Evolutionary conservation across 208 protist genomes (phyloP), one percentile per base, ranked within the genome.

Genomic region (Leishmania arabica): DNA sequence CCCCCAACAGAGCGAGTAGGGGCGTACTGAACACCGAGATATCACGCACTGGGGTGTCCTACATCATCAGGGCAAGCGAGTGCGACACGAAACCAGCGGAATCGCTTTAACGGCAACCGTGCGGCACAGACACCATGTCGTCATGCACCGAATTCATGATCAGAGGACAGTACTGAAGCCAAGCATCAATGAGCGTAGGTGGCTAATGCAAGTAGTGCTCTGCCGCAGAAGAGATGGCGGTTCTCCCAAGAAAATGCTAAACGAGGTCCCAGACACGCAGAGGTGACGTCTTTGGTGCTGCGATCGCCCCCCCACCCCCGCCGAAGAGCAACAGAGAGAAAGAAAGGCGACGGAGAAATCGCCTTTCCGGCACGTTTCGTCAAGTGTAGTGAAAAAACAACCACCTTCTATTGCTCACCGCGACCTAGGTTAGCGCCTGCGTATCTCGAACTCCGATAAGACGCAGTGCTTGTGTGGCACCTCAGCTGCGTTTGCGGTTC

Each of bases 401-500:
- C 5, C 31, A 2, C 31, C 4, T 37, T 68, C 15, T 68, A 40
- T 42, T 68, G 58, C 40, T 24, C 19, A n/a, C 42, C 65, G 37
- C 2, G 37, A 5, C 40, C 17, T 27, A 5, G 4, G 24, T 31
- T 5, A 47, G 40, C 1, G 65, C 11, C 7, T 0, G 37, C 65
- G 7, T n/a, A 21, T 21, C 19, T 4, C 40, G 2, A 49, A n/a
- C 37, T 47, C 17, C 17, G 3, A 71, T 7, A 15, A 5, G 2
- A 47, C 31, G 24, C 4, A n/a, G 40, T 47, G 2, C 31, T 9
- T 56, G 8, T 21, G 31, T 7, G 45, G n/a, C n/a, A 7, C 24
- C 6, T 64, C 34, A 76, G 34, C 53, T 76, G 49, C 31, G 49
- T 53, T 76, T 76, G n/a, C 42, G 49, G 34, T 45, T 76, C 51